Evolutionary conservation across 1,284 basidiomycete genomes (phyloP), one percentile per base, ranked within the genome.

Genomic region (Trametes polyzona): DNA sequence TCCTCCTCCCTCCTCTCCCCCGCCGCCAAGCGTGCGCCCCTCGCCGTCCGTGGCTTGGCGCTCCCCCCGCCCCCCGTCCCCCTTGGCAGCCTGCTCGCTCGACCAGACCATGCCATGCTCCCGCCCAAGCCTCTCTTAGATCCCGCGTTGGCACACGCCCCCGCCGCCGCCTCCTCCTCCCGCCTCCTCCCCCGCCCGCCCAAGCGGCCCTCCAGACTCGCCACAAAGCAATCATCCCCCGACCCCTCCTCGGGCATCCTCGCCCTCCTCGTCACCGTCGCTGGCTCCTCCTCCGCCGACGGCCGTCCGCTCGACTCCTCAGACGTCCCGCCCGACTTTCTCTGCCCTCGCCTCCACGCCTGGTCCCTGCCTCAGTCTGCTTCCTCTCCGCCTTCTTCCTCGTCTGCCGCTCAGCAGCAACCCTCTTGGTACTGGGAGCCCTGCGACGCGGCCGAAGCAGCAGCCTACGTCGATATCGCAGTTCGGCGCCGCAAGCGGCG

Each of bases 211-310:
- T 16, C 47, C n/a, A 52, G 49, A 27, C 40, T 52, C 27, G 29
- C 56, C 21, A 47, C 64, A 39, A 63, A 53, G 37, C 36, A 37
- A 30, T 33, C 52, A 1, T 32, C 55, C 24, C 35, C 65, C 24
- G 55, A 60, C 17, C 68, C 70, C 9, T 85, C 83, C 30, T 70
- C 79, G 0, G 71, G 76, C 35, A 61, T 84, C 57, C 74, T 87
- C 57, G 77, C 84, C 2, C 67, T 83, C 52, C 76, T 88, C 40
- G 83, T 84, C 14, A 74, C 83, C 64, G 72, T 87, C 60, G 80
- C 75, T 16, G 74, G 80, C 3, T 73, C 81, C 8, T 66, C 76
- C 26, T 62, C 75, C 17, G 81, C 71, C 30, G 68, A 79, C 64
- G 82, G 75, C 36, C 76, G 75, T 56, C 84, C 86, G 6, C 60